Base-by-base conservation (phyloP, 2,329 filamentous ascomycete species). In the Gnomoniopsis smithogilvyi region DNA sequence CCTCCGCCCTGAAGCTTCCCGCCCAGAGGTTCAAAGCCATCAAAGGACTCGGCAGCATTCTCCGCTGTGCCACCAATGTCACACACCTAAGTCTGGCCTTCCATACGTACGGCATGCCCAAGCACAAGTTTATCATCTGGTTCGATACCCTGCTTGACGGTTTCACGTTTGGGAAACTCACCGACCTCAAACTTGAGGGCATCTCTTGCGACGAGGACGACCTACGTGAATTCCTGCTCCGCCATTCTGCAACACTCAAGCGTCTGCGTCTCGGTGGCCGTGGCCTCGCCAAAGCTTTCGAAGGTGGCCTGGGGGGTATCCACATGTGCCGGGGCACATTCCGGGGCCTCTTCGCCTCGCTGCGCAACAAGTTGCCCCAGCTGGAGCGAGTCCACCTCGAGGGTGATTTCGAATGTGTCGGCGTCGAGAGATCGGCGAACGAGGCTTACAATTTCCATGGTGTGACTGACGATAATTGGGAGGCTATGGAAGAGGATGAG, bases 321-420 rank as follows among this genome's bases (percentile, higher is more conserved):
- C 73, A 76, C 56, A 68, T 82, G 12, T 73, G 72, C 57, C 71
- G 75, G 43, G 79, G 79, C 7, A 76, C 72, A 0, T 80, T 78
- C 62, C 69, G 71, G 54, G 74, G 72, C 1, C 66, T 82, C 6
- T 78, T 81, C 63, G 68, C 70, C 2, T 69, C 72, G 17, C 66
- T 81, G 41, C 73, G 70, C 19, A 65, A 66, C 12, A 70, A 66
- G 51, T 66, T 78, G 60, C 67, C 74, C 4, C 67, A 68, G 34
- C 69, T 80, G 41, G 69, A 76, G 62, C 72, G 73, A 21, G 69
- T 80, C 54, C 74, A 77, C 54, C 68, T 80, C 51, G 76, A 79
- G 60, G 79, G 79, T 3, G 76, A 78, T 53, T 75, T 78, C 49
- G 73, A 76, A 61, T 76, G 75, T 49, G 74, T 75, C 24, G 71